A percentile compares a stretch with the other conserved stretches of the same genome.
These are phyloP conservation scores for Phytophthora tentaculata DNA, from an alignment of 352 stramenopile species.

Conservation along the genomic window DNA sequence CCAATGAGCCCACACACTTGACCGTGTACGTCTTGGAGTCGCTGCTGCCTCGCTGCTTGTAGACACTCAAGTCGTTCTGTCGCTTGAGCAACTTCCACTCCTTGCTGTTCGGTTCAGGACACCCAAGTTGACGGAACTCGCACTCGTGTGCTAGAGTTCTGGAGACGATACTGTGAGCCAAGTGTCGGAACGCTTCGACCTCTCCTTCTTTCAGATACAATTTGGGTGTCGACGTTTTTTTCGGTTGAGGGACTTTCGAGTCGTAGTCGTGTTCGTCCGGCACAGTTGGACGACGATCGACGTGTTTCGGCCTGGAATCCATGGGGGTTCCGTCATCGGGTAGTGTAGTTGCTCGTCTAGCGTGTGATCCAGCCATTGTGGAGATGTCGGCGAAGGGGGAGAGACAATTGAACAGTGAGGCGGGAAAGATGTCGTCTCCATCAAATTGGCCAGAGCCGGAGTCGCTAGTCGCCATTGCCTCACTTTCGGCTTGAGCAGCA, in stretches of 20 bases:
- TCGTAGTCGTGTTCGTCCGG: constrained; percentile 21
- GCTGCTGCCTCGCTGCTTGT: constrained; percentile 16
- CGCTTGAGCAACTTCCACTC: constrained; percentile 44
- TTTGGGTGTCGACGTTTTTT: constrained; percentile 10
- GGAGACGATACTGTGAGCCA: constrained; percentile 48
- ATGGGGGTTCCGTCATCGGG: constrained; percentile 1
- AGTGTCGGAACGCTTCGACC: constrained; percentile 29
- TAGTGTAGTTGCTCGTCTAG: constrained; percentile 26
- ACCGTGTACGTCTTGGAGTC: constrained; percentile 37
- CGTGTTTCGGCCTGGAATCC: constrained; percentile 1
- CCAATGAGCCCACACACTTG: constrained; percentile 49
- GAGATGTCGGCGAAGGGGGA: not conserved
- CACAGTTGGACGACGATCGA: constrained; percentile 21
- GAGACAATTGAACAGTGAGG: constrained; percentile 27
- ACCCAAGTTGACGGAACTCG: constrained; percentile 33
- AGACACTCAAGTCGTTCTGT: constrained; percentile 40
- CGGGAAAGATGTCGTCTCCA: constrained; percentile 11
- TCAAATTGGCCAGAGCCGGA: constrained; percentile 29
- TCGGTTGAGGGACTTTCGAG: constrained; percentile 1
- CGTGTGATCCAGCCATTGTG: constrained; percentile 4
- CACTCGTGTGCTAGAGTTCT: constrained; percentile 52
- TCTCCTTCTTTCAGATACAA: constrained; percentile 39
- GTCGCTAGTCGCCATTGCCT: constrained; percentile 26
- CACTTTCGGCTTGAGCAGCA: constrained; percentile 26
- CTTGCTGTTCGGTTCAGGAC: constrained; percentile 27